Conservation (phyloP, 2,329 filamentous ascomycete genomes). For the Trichoderma sp. region DNA sequence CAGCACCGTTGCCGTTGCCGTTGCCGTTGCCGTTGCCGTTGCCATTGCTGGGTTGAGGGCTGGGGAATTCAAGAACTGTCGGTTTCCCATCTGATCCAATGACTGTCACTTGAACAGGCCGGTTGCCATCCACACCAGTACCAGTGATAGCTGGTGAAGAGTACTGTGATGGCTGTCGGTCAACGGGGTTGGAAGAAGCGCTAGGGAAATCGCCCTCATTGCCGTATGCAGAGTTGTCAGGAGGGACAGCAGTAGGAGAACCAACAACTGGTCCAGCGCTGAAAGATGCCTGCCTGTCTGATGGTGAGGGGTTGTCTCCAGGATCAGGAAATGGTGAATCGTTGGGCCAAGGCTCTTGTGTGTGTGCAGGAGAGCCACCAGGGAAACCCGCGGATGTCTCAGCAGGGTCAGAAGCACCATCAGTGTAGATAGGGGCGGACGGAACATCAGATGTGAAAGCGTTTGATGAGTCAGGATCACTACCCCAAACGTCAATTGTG, state of each 20-base stretch:
- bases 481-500: conserved; percentile 36
- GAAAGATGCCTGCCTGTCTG: conserved; percentile 17
- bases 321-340: conserved; percentile 21
- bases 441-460: conserved; percentile 19
- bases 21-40: conserved; percentile 11
- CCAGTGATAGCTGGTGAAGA: conserved; percentile 21
- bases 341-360: conserved; percentile 20
- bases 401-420: conserved; percentile 19
- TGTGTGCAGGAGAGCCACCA: conserved; percentile 19
- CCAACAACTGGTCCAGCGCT: neutral
- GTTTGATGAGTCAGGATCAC: conserved; percentile 20
- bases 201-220: neutral
- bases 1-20: conserved; percentile 1
- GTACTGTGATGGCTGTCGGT: conserved; percentile 18
- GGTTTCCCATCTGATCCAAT: conserved; percentile 27
- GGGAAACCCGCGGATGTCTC: conserved; percentile 22
- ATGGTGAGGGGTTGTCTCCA: conserved; percentile 18
- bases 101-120: conserved; percentile 23
- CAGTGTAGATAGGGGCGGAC: conserved; percentile 22
- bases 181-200: neutral
- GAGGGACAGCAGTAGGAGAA: neutral
- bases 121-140: neutral
- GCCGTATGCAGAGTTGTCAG: conserved; percentile 8
- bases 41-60: conserved; percentile 12
- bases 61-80: conserved; percentile 26